These are phyloP conservation scores for Penicillium freii DNA, from an alignment of 2,329 filamentous ascomycete genomes.

Conservation along the genomic window DNA sequence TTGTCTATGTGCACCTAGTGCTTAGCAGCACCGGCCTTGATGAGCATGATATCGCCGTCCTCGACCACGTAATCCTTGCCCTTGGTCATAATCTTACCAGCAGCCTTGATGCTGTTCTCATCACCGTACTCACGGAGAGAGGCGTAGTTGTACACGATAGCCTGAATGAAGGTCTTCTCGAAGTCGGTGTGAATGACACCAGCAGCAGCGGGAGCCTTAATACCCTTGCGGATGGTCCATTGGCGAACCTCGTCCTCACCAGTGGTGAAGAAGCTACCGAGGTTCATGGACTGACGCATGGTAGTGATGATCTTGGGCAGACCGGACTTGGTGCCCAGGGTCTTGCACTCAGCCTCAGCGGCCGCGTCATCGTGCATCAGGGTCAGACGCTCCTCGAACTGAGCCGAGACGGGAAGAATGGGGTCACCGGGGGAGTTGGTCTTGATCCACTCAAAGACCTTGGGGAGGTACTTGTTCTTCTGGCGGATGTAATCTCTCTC, in stretches of 20 bases:
- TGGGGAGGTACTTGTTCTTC: conserved; percentile 98
- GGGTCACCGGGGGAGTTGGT: conserved; percentile 82
- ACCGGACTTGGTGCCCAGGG: conserved; percentile 77
- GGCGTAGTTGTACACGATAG: conserved; percentile 85
- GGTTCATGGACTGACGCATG: conserved; percentile 88
- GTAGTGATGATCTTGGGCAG: conserved; percentile 87
- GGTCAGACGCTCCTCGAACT: conserved; percentile 87
- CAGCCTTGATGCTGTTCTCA: conserved; percentile 82
- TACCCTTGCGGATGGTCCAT: conserved; percentile 95
- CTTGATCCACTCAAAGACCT: conserved; percentile 95
- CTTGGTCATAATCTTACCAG: conserved; percentile 97
- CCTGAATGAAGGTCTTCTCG: conserved; percentile 99
- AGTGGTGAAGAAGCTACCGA: conserved; percentile 96
- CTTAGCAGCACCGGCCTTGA: conserved; percentile 65
- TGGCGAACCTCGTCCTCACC: conserved; percentile 95
- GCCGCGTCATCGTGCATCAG: conserved; percentile 74
- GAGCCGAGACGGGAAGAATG: conserved; percentile 88
- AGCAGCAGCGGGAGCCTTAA: conserved; percentile 94
- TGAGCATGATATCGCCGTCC: conserved; percentile 67
- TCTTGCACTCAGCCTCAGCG: conserved; percentile 83
- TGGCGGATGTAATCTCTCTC: conserved; percentile 97
- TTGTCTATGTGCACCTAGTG: conserved; percentile 30
- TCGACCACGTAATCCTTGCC: conserved; percentile 82
- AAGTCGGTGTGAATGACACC: conserved; percentile 99
- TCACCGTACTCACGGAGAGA: conserved; percentile 82